These are phyloP conservation scores for Colletotrichum paranaense DNA, from an alignment of 2,329 filamentous ascomycete species.

Conservation along the genomic window DNA sequence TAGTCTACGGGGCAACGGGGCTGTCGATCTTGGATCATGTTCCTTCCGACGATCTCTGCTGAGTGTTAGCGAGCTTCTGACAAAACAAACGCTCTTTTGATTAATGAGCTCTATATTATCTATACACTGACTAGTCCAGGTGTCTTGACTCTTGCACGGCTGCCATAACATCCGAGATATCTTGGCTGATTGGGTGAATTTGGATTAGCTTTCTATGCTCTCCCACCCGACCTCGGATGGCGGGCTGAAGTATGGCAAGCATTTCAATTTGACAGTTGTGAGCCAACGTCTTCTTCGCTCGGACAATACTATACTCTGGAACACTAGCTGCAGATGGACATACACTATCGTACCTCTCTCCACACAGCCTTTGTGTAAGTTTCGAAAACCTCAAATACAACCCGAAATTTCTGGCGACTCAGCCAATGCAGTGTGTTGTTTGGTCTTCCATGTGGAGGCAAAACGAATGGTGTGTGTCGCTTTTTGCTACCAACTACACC, in stretches of 20 bases:
- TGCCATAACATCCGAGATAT: neutral
- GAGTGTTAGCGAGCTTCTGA: neutral
- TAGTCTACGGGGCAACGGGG: neutral
- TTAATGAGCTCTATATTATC: neutral
- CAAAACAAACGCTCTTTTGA: neutral
- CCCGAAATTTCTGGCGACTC: neutral
- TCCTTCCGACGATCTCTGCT: neutral
- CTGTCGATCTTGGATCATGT: neutral
- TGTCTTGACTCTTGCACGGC: neutral
- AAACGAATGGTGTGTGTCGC: constrained; percentile 3
- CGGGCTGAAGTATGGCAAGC: neutral
- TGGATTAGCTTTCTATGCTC: neutral
- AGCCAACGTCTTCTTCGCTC: neutral
- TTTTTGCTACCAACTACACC: neutral
- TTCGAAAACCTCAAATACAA: neutral
- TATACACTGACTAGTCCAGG: neutral
- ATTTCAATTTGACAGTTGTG: constrained; percentile 2
- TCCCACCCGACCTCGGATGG: neutral
- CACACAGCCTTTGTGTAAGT: neutral
- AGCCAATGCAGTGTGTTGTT: neutral
- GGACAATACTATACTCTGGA: neutral
- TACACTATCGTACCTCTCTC: neutral
- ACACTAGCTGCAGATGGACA: constrained; percentile 12
- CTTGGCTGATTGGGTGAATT: neutral
- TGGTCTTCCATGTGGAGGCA: neutral